Evolutionary conservation across 306 rosid genomes (phyloP).

Genomic region (Lagenaria siceraria): DNA sequence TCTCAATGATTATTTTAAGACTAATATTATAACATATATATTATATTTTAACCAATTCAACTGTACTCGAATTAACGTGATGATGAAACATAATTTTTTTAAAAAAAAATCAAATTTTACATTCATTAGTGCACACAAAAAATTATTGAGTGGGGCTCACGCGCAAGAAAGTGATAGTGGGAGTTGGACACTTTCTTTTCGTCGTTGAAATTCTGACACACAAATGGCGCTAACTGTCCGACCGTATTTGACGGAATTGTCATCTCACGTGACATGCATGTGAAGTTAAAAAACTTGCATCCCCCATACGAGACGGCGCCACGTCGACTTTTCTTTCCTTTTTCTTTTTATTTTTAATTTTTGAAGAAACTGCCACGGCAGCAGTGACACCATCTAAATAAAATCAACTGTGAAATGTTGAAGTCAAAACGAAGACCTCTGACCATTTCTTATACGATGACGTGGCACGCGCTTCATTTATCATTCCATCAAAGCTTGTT

Average conservation of each 20-base stretch:
- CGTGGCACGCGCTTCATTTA: background rate
- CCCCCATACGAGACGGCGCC: background rate
- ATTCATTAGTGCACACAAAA: background rate
- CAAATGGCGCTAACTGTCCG: background rate
- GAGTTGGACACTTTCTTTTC: background rate
- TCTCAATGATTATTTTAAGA: no score
- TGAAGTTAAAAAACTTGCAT: background rate
- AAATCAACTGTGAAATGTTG: background rate
- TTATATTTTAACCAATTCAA: no score
- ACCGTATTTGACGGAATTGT: background rate
- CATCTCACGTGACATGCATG: conserved; percentile 16
- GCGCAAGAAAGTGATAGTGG: background rate
- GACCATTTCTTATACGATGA: background rate
- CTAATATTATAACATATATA: no score
- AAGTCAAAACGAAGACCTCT: background rate
- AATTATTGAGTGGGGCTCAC: background rate
- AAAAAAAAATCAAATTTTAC: no score
- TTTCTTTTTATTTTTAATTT: no score
- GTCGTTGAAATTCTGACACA: background rate
- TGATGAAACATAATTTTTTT: no score
- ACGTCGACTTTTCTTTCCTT: background rate
- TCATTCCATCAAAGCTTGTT: background rate
- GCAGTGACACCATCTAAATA: background rate
- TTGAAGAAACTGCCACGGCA: background rate
- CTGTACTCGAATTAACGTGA: no score